Evolutionary conservation across 176 grass and related monocot genomes (phyloP), one percentile per base, ranked within the genome.

Genomic region (Dactylis glomerata): DNA sequence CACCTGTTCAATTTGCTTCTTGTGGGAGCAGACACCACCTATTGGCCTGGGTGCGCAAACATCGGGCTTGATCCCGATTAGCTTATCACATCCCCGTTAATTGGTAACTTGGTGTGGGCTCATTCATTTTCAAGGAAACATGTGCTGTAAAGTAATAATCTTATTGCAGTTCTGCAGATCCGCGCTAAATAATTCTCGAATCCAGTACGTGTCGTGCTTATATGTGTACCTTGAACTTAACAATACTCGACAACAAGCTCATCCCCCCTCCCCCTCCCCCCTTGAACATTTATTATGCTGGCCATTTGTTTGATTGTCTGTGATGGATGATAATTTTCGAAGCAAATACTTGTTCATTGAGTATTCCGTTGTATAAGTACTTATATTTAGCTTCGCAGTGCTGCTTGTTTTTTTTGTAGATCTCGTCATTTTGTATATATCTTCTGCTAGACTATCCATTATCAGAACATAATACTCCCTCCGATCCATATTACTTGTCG

Each of bases 141-240:
- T 82, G 14, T 1, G 31, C 72, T 55, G 3, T 76, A 31, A 54
- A 46, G 58, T 76, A 37, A 68, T 82, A 14, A 75, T 75, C 20
- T 82, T 68, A 46, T 58, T 58, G 38, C 46, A 68, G 66, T 82
- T 58, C 49, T 46, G 42, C 55, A 58, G 64, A 79, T 69, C 22
- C 31, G 56, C 30, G 12, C 1, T 28, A 76, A 34, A 57, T 89
- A 74, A 76, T 66, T 83, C 27, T 40, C 23, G 23, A 47, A 75
- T 79, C 17, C 51, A 51, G 64, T 32, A 73, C 23, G 8, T 0
- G 1, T 5, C 6, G 54, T 84, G 40, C 33, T 33, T 84, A 5
- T 64, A 73, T 71, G 37, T 71, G 20, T 51, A 62, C 19, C 49
- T 88, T 51, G 50, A 46, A 84, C 26, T 88, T 79, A 23, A 52